These are phyloP conservation scores for Glycyrrhiza uralensis DNA, from an alignment of 306 rosid species.

Conservation along the genomic window DNA sequence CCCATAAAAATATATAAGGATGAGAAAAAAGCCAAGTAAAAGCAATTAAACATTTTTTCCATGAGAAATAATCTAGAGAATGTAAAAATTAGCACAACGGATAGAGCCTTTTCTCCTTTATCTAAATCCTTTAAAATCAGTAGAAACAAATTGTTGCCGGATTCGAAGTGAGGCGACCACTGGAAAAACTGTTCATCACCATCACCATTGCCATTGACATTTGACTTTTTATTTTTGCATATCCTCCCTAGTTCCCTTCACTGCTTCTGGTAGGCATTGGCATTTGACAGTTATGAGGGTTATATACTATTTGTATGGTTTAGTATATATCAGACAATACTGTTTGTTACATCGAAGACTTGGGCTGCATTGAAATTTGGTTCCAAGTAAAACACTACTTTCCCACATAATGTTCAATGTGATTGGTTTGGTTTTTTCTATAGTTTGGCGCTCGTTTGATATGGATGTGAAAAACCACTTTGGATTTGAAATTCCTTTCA, in stretches of 20 bases:
- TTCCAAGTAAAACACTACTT: not conserved
- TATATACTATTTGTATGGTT: not conserved
- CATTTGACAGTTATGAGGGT: not conserved
- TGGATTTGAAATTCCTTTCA: not conserved
- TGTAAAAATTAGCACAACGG: not conserved
- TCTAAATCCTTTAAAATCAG: not conserved
- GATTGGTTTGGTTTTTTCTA: not conserved
- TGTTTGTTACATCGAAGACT: not conserved
- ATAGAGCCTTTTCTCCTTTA: not conserved
- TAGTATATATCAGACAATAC: not conserved
- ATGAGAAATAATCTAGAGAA: not conserved
- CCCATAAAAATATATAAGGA: not conserved
- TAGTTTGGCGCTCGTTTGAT: not conserved
- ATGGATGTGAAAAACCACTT: not conserved
- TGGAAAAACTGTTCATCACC: not conserved
- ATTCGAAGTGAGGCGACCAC: not conserved
- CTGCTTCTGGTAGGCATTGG: not conserved
- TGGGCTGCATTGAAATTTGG: not conserved
- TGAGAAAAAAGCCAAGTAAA: not conserved
- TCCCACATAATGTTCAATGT: not conserved
- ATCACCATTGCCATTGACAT: not conserved
- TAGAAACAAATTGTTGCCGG: not conserved
- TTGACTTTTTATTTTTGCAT: too few relatives aligned
- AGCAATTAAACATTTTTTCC: not conserved
- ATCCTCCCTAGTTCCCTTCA: too few relatives aligned